A percentile compares a stretch with the other conserved stretches of the same genome.
phyloP scores from a whole-genome alignment of 139 green algal species.

The Volvox reticuliferus region DNA sequence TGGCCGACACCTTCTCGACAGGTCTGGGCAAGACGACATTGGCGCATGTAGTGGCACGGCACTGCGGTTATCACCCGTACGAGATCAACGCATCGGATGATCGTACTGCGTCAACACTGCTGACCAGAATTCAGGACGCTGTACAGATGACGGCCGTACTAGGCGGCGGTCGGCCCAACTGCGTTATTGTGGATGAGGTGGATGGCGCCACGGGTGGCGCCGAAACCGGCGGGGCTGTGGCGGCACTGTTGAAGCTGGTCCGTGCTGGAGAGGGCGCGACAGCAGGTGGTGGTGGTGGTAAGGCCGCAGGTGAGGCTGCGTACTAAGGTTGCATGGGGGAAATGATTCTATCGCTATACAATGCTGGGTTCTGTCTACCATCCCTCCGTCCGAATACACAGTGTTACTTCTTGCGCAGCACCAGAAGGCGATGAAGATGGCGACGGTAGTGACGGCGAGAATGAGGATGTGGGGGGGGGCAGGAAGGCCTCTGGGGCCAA shows the following conservation, averaged over 20 bases:
- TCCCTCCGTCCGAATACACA: too few species aligned
- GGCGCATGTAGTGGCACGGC: conserved; percentile 90
- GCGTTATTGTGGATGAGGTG: conserved; percentile 97
- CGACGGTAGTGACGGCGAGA: background rate
- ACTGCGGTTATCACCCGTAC: conserved; percentile 94
- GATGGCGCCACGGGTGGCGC: conserved; percentile 87
- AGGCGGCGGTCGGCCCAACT: conserved; percentile 82
- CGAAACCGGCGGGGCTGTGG: conserved; percentile 84
- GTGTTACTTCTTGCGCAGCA: too few species aligned
- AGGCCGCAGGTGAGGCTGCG: too few species aligned
- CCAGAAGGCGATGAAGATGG: background rate
- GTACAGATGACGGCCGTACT: conserved; percentile 69
- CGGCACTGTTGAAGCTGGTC: conserved; percentile 87
- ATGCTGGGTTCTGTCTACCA: too few species aligned
- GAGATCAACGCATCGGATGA: conserved; percentile 98
- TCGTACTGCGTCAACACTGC: conserved; percentile 76
- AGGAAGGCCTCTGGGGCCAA: background rate
- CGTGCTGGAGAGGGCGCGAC: conserved; percentile 46
- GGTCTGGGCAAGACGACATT: conserved; percentile 98
- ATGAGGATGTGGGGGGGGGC: background rate
- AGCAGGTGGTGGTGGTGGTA: background rate
- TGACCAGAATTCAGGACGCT: conserved; percentile 80
- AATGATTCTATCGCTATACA: too few species aligned
- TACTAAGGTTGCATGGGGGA: too few species aligned
- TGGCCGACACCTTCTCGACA: conserved; percentile 33